phyloP scores from a whole-genome alignment of 768 basidiomycete species.

The Mycena filopes region DNA sequence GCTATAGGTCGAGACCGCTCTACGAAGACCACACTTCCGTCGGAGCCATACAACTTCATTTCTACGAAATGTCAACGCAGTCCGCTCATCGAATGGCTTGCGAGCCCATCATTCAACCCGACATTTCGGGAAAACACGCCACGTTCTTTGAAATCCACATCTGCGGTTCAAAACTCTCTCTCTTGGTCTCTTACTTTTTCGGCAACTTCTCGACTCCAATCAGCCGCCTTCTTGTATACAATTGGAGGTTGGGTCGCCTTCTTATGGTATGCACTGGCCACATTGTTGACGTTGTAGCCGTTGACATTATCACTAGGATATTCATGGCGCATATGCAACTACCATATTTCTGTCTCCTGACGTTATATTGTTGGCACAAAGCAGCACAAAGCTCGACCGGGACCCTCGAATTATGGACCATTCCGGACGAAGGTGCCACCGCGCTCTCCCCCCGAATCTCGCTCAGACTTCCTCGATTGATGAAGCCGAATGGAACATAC shows the following conservation, averaged over 20 bases:
- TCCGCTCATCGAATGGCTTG: background rate
- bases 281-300: too few relatives aligned
- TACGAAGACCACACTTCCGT: background rate
- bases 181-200: background rate
- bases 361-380: background rate
- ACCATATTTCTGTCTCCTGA: background rate
- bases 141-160: background rate
- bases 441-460: background rate
- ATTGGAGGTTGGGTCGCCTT: too few relatives aligned
- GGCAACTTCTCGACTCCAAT: too few relatives aligned
- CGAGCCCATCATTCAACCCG: background rate
- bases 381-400: background rate
- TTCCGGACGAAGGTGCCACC: background rate
- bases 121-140: background rate
- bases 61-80: slow-evolving; percentile 1
- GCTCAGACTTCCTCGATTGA: background rate
- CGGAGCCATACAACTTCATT: background rate
- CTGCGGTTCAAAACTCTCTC: background rate
- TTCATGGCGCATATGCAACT: background rate
- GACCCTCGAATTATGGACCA: slow-evolving; percentile 4
- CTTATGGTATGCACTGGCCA: background rate
- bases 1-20: background rate
- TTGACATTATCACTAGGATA: background rate
- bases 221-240: too few relatives aligned
- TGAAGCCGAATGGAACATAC: background rate